phyloP scores from a whole-genome alignment of 1,139 yeast genomes.

The Magnusiomyces paraingens region DNA sequence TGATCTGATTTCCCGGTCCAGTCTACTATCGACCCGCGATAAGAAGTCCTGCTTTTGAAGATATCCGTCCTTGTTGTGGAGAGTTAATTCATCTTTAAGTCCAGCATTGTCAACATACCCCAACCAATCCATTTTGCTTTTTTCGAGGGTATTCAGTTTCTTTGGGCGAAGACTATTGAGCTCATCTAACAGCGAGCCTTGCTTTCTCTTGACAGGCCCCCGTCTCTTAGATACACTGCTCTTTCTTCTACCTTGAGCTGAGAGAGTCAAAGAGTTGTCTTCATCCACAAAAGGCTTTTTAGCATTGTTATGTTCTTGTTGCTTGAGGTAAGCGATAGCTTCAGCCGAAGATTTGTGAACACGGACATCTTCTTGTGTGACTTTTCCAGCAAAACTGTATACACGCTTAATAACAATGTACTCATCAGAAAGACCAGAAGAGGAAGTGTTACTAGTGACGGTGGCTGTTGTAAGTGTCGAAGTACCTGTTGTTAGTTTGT shows the following conservation, averaged over 20 bases:
- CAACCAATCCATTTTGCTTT: conserved; percentile 93
- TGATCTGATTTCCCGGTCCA: conserved; percentile 36
- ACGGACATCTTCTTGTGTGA: conserved; percentile 65
- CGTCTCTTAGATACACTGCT: conserved; percentile 1
- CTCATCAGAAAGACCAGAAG: conserved; percentile 29
- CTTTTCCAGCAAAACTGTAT: conserved; percentile 86
- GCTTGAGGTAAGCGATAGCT: conserved; percentile 66
- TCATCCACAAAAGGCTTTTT: conserved; percentile 6
- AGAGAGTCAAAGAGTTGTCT: conserved; percentile 18
- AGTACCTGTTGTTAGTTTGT: conserved; percentile 2
- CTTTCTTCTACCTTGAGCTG: conserved; percentile 6
- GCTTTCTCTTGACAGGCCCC: conserved; percentile 43
- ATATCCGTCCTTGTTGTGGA: conserved; percentile 75
- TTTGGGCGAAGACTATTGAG: conserved; percentile 50
- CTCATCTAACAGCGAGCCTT: conserved; percentile 73
- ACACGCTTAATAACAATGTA: conserved; percentile 66
- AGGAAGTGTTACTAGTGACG: not conserved
- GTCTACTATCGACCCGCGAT: conserved; percentile 61
- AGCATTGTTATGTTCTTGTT: conserved; percentile 6
- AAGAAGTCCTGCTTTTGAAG: conserved; percentile 88
- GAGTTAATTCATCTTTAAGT: conserved; percentile 70
- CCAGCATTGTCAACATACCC: conserved; percentile 85
- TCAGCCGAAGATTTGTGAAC: conserved; percentile 78
- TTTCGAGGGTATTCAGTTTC: conserved; percentile 85
- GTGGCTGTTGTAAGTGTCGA: not conserved